These are phyloP conservation scores for Mortierella sp. DNA, from an alignment of 371 early-diverging fungal species.

Conservation along the genomic window DNA sequence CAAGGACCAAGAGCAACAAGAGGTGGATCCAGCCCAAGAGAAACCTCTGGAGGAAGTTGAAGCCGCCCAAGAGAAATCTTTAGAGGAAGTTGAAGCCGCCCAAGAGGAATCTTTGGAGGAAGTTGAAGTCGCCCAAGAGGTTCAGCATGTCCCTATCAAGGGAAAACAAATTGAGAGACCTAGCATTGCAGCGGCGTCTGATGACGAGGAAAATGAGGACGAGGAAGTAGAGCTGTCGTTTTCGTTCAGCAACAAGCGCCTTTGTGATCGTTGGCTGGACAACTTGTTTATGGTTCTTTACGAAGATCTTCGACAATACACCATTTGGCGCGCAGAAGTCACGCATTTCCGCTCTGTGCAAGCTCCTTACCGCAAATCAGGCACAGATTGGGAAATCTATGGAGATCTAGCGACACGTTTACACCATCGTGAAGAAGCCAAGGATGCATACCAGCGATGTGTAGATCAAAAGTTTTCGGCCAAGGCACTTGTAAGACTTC, in stretches of 20 bases:
- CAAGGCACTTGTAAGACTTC: slow-evolving; percentile 85
- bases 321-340: slow-evolving; percentile 85
- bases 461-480: slow-evolving; percentile 92
- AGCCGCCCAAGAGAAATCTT: slow-evolving; percentile 25
- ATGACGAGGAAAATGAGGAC: slow-evolving; percentile 45
- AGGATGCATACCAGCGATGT: slow-evolving; percentile 89
- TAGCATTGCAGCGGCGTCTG: slow-evolving; percentile 51
- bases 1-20: slow-evolving; percentile 39
- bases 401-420: slow-evolving; percentile 92
- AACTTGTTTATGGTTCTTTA: slow-evolving; percentile 98
- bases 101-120: slow-evolving; percentile 16
- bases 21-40: slow-evolving; percentile 25
- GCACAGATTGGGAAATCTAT: slow-evolving; percentile 96
- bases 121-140: slow-evolving; percentile 27
- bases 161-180: slow-evolving; percentile 56
- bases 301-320: slow-evolving; percentile 95
- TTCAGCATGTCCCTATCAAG: slow-evolving; percentile 27
- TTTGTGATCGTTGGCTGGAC: slow-evolving; percentile 99
- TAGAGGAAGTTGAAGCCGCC: slow-evolving; percentile 11
- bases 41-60: slow-evolving; percentile 4
- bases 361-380: slow-evolving; percentile 86
- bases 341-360: slow-evolving; percentile 66
- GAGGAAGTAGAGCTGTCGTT: slow-evolving; percentile 64
- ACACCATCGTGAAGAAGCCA: slow-evolving; percentile 89
- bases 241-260: slow-evolving; percentile 90